A percentile compares a stretch with the other conserved stretches of the same genome.
Evolutionary conservation across 31 red algal species (phyloP).

Genomic region (Odonthalia washingtoniensis): DNA sequence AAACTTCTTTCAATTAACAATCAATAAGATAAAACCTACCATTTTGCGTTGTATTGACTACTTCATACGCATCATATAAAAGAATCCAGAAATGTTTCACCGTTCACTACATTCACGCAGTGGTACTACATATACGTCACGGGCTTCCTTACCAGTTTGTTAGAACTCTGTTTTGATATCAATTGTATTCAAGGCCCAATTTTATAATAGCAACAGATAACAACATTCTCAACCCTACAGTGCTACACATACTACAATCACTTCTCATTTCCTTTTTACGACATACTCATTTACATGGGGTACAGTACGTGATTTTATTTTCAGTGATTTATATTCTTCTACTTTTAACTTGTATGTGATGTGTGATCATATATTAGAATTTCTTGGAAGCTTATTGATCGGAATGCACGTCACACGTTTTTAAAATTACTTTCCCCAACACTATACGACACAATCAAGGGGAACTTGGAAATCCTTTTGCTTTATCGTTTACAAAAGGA

Average conservation of each 20-base stretch:
- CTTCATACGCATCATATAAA: slow-evolving; percentile 10
- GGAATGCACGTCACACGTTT: neutral
- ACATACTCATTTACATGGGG: slow-evolving; percentile 47
- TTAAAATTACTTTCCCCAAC: neutral
- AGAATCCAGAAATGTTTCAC: slow-evolving; percentile 14
- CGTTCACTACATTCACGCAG: neutral
- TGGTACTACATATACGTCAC: slow-evolving; percentile 22
- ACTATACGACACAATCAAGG: too few relatives aligned
- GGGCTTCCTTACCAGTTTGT: too few relatives aligned
- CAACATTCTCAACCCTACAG: slow-evolving; percentile 27
- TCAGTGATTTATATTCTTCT: slow-evolving; percentile 20
- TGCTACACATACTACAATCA: slow-evolving; percentile 25
- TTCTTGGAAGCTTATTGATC: neutral
- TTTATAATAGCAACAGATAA: slow-evolving; percentile 21
- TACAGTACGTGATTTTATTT: neutral
- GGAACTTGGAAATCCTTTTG: too few relatives aligned
- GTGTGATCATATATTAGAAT: slow-evolving; percentile 29
- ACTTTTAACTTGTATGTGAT: slow-evolving; percentile 39
- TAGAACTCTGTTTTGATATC: slow-evolving; percentile 34
- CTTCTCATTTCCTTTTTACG: slow-evolving; percentile 18
- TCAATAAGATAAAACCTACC: too few relatives aligned
- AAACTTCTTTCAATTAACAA: too few relatives aligned
- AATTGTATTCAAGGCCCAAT: slow-evolving; percentile 21
- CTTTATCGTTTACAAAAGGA: too few relatives aligned
- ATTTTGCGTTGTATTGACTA: slow-evolving; percentile 7